These are phyloP conservation scores for Mrakia frigida DNA, from an alignment of 768 basidiomycete species.

Conservation along the genomic window DNA sequence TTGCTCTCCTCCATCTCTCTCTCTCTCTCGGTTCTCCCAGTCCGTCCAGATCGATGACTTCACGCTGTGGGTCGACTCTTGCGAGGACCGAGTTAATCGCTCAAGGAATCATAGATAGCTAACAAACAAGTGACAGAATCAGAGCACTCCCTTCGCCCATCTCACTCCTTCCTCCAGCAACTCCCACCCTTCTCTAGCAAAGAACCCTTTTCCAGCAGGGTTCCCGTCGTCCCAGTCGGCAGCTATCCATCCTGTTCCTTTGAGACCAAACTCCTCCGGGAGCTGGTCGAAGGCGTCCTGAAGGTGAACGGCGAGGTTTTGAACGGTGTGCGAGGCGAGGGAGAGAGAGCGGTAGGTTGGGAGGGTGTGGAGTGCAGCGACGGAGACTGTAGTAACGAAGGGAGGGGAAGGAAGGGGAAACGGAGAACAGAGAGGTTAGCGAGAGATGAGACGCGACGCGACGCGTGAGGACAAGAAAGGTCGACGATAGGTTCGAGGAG, in stretches of 20 bases:
- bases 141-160: slow-evolving; percentile 14
- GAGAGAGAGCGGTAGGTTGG: slow-evolving; percentile 10
- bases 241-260: slow-evolving; percentile 3
- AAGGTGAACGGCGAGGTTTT: not conserved
- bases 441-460: not conserved
- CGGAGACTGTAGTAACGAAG: not conserved
- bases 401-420: not conserved
- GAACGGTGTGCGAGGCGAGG: slow-evolving; percentile 20
- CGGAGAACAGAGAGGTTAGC: not conserved
- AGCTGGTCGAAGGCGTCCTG: not conserved
- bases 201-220: slow-evolving; percentile 13
- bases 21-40: no score
- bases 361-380: slow-evolving; percentile 20
- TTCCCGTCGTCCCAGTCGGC: slow-evolving; percentile 24
- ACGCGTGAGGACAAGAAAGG: not conserved
- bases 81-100: no score
- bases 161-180: slow-evolving; percentile 23
- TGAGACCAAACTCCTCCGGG: slow-evolving; percentile 4
- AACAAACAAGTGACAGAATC: not conserved
- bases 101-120: not conserved
- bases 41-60: no score
- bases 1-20: no score
- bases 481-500: no score
- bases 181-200: slow-evolving; percentile 8
- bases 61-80: no score